phyloP scores from a whole-genome alignment of 441 rosid genomes.

The Metrosideros polymorpha region DNA sequence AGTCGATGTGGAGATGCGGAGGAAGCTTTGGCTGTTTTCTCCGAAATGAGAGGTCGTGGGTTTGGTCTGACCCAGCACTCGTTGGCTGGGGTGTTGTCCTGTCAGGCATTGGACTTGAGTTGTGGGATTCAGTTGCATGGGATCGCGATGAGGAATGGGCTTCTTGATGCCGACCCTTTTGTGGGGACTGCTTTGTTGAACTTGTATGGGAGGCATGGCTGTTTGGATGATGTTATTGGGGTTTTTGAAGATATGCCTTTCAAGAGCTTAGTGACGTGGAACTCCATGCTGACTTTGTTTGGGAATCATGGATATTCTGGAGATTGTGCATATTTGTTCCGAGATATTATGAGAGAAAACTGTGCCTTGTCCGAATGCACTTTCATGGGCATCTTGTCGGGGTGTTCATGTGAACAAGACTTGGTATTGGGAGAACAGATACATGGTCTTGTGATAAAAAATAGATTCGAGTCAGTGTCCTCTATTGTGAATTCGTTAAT shows the following conservation, averaged over 20 bases:
- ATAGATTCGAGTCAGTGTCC: constrained; percentile 25
- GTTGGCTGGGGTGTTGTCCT: constrained; percentile 49
- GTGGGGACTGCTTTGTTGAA: constrained; percentile 65
- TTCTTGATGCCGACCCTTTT: constrained; percentile 43
- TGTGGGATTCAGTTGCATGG: constrained; percentile 55
- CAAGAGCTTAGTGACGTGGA: constrained; percentile 70
- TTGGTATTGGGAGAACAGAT: constrained; percentile 38
- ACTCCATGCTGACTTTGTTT: constrained; percentile 50
- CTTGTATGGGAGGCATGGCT: constrained; percentile 51
- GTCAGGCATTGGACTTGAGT: constrained; percentile 22
- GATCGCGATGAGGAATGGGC: constrained; percentile 47
- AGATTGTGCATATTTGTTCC: constrained; percentile 35
- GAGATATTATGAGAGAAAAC: constrained; percentile 31
- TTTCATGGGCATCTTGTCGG: constrained; percentile 48
- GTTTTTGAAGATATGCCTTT: constrained; percentile 57
- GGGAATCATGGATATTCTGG: constrained; percentile 35
- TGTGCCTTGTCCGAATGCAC: constrained; percentile 39
- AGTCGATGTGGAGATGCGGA: constrained; percentile 24
- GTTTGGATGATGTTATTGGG: constrained; percentile 28
- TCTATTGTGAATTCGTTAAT: constrained; percentile 50
- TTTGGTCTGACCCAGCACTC: constrained; percentile 41
- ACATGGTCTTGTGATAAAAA: constrained; percentile 50
- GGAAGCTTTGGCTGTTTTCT: constrained; percentile 24
- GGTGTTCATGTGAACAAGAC: constrained; percentile 29
- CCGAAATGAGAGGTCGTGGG: constrained; percentile 43